These are phyloP conservation scores for Dictyostelium capitatum DNA, from an alignment of 78 protist genomes.

Conservation along the genomic window DNA sequence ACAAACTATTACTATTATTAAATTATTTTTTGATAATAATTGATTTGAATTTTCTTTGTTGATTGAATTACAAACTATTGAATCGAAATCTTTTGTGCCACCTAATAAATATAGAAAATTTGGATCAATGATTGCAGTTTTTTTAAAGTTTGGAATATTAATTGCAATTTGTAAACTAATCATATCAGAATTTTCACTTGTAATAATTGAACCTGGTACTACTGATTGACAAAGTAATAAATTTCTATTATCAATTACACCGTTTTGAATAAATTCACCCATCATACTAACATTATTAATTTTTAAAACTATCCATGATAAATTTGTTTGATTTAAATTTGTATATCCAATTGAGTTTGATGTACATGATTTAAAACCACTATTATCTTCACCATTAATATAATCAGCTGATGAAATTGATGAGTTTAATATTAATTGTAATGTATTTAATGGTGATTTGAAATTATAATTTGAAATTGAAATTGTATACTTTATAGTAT, in stretches of 20 bases:
- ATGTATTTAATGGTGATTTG: not conserved
- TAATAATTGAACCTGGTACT: not conserved
- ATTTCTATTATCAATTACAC: not conserved
- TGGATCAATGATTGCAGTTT: not conserved
- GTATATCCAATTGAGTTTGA: not conserved
- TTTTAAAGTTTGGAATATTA: conserved; percentile 1
- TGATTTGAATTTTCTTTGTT: not conserved
- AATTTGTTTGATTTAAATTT: not conserved
- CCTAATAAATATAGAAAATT: not conserved
- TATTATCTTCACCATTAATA: not conserved
- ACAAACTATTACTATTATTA: not conserved
- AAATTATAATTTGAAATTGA: not conserved
- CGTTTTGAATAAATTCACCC: not conserved
- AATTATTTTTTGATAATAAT: not conserved
- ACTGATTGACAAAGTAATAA: not conserved
- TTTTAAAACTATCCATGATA: not conserved
- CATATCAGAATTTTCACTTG: not conserved
- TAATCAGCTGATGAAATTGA: not conserved
- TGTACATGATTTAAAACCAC: not conserved
- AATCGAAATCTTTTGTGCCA: not conserved
- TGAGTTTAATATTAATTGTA: not conserved
- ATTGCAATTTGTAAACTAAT: not conserved
- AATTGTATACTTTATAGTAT: not conserved
- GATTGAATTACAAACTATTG: not conserved
- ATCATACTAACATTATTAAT: not conserved